Evolutionary conservation across 306 rosid genomes (phyloP).

Genomic region (Lablab purpureus): DNA sequence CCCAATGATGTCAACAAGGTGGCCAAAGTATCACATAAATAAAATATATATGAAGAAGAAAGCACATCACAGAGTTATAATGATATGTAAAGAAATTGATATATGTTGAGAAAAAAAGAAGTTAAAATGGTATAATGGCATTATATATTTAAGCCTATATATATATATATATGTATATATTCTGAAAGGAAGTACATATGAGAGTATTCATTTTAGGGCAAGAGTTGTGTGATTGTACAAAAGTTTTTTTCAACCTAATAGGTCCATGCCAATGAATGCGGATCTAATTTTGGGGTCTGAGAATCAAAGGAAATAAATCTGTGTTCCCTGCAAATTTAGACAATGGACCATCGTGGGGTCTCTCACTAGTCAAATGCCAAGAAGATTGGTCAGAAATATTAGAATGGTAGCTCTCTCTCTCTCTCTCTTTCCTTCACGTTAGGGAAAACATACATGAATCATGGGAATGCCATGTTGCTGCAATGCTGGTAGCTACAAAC

Average conservation of each 20-base stretch:
- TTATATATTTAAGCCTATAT: too few relatives aligned
- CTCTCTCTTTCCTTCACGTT: conserved; percentile 14
- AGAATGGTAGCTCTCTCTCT: background rate
- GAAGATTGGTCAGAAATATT: conserved; percentile 27
- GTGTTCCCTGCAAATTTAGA: conserved; percentile 36
- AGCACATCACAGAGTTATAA: too few relatives aligned
- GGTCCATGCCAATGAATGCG: conserved; percentile 48
- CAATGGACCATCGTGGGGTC: conserved; percentile 47
- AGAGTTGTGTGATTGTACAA: conserved; percentile 45
- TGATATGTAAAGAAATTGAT: too few relatives aligned
- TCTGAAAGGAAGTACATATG: conserved; percentile 27
- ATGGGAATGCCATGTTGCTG: background rate
- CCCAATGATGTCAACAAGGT: too few relatives aligned
- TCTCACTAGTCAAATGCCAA: conserved; percentile 39
- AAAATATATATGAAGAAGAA: too few relatives aligned
- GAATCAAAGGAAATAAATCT: conserved; percentile 44
- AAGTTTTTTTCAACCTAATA: background rate
- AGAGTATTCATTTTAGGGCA: conserved; percentile 42
- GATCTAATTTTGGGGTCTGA: conserved; percentile 45
- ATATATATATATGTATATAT: too few relatives aligned
- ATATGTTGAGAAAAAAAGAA: too few relatives aligned
- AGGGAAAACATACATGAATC: background rate
- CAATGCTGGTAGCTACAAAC: conserved; percentile 9
- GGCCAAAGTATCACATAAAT: too few relatives aligned
- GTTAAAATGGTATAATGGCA: too few relatives aligned